Conservation (phyloP, 805 yeast genomes). For the Barnettozyma vustinii region DNA sequence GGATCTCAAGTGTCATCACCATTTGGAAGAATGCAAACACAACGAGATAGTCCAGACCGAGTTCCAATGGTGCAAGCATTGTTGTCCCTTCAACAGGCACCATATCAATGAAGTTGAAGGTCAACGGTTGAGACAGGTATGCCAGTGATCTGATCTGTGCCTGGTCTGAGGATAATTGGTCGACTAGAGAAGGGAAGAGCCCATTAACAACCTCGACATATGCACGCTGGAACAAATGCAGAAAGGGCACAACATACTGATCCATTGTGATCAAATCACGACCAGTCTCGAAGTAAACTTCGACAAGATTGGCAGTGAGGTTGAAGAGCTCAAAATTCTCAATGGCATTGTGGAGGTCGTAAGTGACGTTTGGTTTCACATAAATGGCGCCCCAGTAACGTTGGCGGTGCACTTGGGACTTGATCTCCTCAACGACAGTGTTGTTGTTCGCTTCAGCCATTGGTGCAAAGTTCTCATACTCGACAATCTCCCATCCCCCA, state of each 20-base stretch:
- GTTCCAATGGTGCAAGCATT: slow-evolving; percentile 59
- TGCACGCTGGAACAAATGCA: slow-evolving; percentile 36
- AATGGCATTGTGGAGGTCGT: slow-evolving; percentile 23
- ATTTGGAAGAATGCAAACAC: slow-evolving; percentile 70
- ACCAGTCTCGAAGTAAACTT: slow-evolving; percentile 53
- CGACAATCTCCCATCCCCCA: slow-evolving; percentile 27
- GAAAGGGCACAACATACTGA: slow-evolving; percentile 40
- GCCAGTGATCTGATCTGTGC: slow-evolving; percentile 17
- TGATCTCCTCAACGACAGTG: slow-evolving; percentile 32
- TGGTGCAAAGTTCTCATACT: slow-evolving; percentile 19
- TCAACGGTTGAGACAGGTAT: slow-evolving; percentile 10
- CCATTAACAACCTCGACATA: slow-evolving; percentile 7
- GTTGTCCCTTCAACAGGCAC: slow-evolving; percentile 45
- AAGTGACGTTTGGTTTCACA: slow-evolving; percentile 43
- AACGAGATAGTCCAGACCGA: slow-evolving; percentile 66
- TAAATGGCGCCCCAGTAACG: slow-evolving; percentile 58
- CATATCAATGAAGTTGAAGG: slow-evolving; percentile 34
- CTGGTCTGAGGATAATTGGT: slow-evolving; percentile 29
- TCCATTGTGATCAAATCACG: slow-evolving; percentile 49
- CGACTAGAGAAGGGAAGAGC: slow-evolving; percentile 18
- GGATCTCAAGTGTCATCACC: slow-evolving; percentile 45
- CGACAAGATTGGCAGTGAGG: slow-evolving; percentile 26
- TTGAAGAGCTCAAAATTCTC: slow-evolving; percentile 16
- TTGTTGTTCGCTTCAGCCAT: slow-evolving; percentile 16
- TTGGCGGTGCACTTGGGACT: slow-evolving; percentile 42